A percentile compares a stretch with the other conserved stretches of the same genome.
These are phyloP conservation scores for Blastobotrys serpentis DNA, from an alignment of 1,139 yeast species.

Conservation along the genomic window DNA sequence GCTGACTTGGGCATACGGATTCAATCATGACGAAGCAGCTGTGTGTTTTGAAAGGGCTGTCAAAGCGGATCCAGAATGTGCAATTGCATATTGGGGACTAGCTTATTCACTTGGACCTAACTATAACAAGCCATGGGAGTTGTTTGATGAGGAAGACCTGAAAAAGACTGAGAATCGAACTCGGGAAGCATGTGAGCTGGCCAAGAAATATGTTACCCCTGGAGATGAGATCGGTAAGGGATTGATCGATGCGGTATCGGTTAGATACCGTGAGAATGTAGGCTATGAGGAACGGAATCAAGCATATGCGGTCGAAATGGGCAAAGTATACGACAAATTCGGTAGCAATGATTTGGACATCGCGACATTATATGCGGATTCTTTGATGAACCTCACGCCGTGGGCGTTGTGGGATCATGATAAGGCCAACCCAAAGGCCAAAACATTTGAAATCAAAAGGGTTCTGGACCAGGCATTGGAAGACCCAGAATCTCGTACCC, in stretches of 20 bases:
- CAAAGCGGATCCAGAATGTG: constrained; percentile 9
- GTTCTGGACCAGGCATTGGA: constrained; percentile 4
- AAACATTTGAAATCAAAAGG: neutral
- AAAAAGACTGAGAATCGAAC: neutral
- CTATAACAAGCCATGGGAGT: constrained; percentile 12
- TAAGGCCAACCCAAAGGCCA: neutral
- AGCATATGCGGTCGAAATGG: constrained; percentile 6
- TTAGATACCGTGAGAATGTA: constrained; percentile 2
- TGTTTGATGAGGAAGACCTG: constrained; percentile 7
- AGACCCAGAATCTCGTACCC: neutral
- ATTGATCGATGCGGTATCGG: constrained; percentile 3
- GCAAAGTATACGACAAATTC: constrained; percentile 2
- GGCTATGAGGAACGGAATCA: constrained; percentile 1
- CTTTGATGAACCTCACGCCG: constrained; percentile 12
- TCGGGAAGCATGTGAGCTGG: neutral
- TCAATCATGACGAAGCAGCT: constrained; percentile 10
- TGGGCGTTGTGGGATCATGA: constrained; percentile 11
- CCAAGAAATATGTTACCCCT: neutral
- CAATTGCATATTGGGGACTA: constrained; percentile 14
- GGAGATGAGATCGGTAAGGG: neutral
- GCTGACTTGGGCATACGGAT: constrained; percentile 9
- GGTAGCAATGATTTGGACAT: constrained; percentile 8
- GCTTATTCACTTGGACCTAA: constrained; percentile 12
- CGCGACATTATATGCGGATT: constrained; percentile 7
- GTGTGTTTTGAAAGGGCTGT: constrained; percentile 10